Base-by-base conservation (phyloP, 2,329 filamentous ascomycete species). In the Tolypocladium pustulatum region DNA sequence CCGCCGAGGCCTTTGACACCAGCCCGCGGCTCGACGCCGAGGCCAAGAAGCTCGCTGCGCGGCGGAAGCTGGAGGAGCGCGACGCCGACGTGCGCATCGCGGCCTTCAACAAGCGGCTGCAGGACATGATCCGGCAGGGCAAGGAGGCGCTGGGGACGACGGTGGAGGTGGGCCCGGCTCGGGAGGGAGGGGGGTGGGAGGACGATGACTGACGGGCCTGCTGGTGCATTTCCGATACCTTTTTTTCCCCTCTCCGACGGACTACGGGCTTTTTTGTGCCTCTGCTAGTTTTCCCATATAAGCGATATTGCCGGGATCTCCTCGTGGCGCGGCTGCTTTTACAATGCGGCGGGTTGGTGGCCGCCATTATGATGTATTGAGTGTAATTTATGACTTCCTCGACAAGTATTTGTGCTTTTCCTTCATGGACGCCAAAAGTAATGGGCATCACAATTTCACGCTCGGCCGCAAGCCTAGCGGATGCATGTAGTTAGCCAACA, bases 81-180 rank as follows among this genome's bases (percentile, higher is more conserved):
- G 87, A 92, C 65, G 83, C 89, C 9, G 91, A 97, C 65, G 84
- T 86, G 51, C 86, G 88, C 57, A 88, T 97, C 65, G 85, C 85
- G 55, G 83, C 87, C 32, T 85, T 97, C 72, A 95, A 94, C 69
- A 80, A 84, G 54, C 85, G 89, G 65, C 76, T 97, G 54, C 84
- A 89, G 68, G 88, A 87, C 38, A 91, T 99, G 88, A 95, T 99
- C 58, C 81, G 86, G 2, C 88, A 97, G 72, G 94, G 92, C 0
- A 88, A 88, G 65, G 88, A 94, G 71, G 94, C 94, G 1, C 74
- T 99, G 22, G 92, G 87, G 2, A 89, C 88, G 25, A 88, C 78
- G 46, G 77, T 90, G 55, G 85, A 89, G 43, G 74, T 75, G 32
- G 70, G 74, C 41, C 75, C 70, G 22, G 68, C 65, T 22, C 71